These are phyloP conservation scores for Craterostigma plantagineum DNA, from an alignment of 257 asterid genomes.

Conservation along the genomic window DNA sequence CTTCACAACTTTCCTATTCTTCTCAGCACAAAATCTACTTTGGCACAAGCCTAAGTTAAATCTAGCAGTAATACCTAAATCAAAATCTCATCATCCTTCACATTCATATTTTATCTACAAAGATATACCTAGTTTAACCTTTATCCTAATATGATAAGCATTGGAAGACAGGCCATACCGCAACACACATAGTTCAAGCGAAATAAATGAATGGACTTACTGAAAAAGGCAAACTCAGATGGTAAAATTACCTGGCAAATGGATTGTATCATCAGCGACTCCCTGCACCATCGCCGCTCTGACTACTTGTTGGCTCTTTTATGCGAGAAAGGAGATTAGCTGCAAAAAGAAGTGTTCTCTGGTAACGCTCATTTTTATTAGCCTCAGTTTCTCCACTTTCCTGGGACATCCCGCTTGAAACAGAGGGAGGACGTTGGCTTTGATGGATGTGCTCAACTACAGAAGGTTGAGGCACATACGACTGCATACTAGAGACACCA, in stretches of 20 bases:
- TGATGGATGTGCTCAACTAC: slow-evolving; percentile 23
- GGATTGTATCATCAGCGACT: slow-evolving; percentile 25
- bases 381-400: slow-evolving; percentile 60
- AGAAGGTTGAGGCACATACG: slow-evolving; percentile 26
- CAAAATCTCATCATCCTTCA: too few relatives aligned
- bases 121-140: too few relatives aligned
- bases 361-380: slow-evolving; percentile 80
- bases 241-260: slow-evolving; percentile 55
- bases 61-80: too few relatives aligned
- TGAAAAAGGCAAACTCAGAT: too few relatives aligned
- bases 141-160: too few relatives aligned
- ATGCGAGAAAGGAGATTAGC: slow-evolving; percentile 74
- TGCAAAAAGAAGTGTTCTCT: slow-evolving; percentile 67
- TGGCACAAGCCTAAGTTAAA: too few relatives aligned
- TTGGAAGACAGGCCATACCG: too few relatives aligned
- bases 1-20: too few relatives aligned
- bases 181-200: too few relatives aligned
- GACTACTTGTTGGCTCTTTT: slow-evolving; percentile 61
- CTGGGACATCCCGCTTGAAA: slow-evolving; percentile 34
- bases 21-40: too few relatives aligned
- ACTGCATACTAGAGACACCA: slow-evolving; percentile 20
- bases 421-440: slow-evolving; percentile 37
- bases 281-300: slow-evolving; percentile 43
- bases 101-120: too few relatives aligned
- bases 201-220: too few relatives aligned